Conservation (phyloP, 164 flowering plant genomes). For the Buxus sempervirens region DNA sequence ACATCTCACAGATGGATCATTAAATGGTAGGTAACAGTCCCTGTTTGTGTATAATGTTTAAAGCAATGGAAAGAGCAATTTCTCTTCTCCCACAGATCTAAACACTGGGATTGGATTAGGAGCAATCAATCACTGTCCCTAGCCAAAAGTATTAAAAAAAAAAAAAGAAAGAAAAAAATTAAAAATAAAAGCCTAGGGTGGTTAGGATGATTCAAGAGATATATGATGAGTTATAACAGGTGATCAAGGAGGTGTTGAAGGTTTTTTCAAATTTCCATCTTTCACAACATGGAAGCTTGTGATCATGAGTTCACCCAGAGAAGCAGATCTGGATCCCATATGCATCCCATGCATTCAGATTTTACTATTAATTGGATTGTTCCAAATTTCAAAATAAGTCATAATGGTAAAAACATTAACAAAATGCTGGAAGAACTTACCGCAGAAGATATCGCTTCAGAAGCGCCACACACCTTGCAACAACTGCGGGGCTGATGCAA, state of each 20-base stretch:
- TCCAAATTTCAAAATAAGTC: neutral
- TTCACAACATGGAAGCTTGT: too few species aligned
- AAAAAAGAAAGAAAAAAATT: too few species aligned
- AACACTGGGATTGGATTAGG: too few species aligned
- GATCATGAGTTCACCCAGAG: too few species aligned
- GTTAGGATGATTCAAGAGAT: too few species aligned
- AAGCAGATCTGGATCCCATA: neutral
- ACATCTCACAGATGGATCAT: neutral
- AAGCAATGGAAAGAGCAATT: neutral
- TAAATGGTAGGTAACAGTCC: neutral
- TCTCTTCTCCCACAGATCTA: neutral
- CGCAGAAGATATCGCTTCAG: slow-evolving; percentile 81
- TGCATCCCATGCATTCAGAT: neutral
- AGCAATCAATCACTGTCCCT: too few species aligned
- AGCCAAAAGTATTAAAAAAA: neutral
- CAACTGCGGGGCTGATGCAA: slow-evolving; percentile 83
- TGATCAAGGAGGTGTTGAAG: too few species aligned
- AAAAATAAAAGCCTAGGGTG: too few species aligned
- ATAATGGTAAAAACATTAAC: neutral
- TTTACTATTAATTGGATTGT: too few species aligned
- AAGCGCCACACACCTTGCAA: slow-evolving; percentile 85
- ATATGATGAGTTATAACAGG: too few species aligned
- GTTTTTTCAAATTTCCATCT: too few species aligned
- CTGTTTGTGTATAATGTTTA: neutral
- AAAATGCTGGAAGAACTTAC: slow-evolving; percentile 37